Conservation (phyloP, 441 rosid species). For the Populus hybrid region DNA sequence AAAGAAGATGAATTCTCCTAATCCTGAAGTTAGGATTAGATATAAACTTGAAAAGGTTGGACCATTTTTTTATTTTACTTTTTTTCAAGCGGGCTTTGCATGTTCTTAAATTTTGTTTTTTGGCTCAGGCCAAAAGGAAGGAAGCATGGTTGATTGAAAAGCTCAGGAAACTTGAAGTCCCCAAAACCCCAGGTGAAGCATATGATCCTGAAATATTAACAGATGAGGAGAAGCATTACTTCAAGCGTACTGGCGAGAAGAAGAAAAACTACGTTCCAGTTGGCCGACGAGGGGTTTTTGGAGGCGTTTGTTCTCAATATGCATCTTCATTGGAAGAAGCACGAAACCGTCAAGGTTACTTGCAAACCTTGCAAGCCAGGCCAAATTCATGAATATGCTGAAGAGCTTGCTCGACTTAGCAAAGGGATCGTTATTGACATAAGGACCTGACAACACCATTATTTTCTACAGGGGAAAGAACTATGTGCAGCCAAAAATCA, state of each 20-base stretch:
- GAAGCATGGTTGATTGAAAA: constrained; percentile 89
- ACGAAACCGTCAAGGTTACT: constrained; percentile 80
- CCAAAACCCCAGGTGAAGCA: constrained; percentile 46
- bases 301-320: constrained; percentile 86
- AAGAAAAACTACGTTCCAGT: constrained; percentile 76
- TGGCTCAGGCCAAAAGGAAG: constrained; percentile 65
- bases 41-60: constrained; percentile 82
- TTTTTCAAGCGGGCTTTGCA: neutral
- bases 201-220: constrained; percentile 83
- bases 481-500: constrained; percentile 65
- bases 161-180: constrained; percentile 61
- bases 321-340: constrained; percentile 95
- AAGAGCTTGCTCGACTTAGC: constrained; percentile 70
- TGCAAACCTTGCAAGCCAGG: constrained; percentile 84
- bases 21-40: constrained; percentile 79
- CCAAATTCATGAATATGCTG: constrained; percentile 73
- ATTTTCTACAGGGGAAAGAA: constrained; percentile 84
- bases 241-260: constrained; percentile 86
- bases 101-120: constrained; percentile 7
- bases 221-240: constrained; percentile 85
- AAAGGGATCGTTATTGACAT: constrained; percentile 78
- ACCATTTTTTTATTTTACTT: neutral
- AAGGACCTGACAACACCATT: constrained; percentile 60
- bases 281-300: constrained; percentile 88
- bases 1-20: constrained; percentile 87